A percentile compares a stretch with the other conserved stretches of the same genome.
These are phyloP conservation scores for Aulographum hederae DNA, from an alignment of 2,329 filamentous ascomycete species.

Conservation along the genomic window DNA sequence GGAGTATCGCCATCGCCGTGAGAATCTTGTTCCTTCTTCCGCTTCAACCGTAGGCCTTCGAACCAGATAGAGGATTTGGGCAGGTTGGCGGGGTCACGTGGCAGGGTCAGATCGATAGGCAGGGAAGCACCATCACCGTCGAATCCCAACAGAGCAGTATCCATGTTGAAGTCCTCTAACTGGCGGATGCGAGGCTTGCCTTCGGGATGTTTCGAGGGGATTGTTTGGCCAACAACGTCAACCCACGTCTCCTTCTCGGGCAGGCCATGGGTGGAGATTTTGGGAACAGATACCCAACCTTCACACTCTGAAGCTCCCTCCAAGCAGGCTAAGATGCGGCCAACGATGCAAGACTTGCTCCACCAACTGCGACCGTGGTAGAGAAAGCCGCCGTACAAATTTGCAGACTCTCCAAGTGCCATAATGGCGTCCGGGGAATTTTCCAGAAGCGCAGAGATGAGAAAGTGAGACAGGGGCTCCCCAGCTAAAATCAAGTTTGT, in stretches of 20 bases:
- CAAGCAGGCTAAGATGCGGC: conserved; percentile 30
- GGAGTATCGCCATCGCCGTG: not conserved
- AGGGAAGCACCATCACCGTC: conserved; percentile 8
- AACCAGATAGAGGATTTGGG: conserved; percentile 11
- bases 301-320: conserved; percentile 30
- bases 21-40: conserved; percentile 10
- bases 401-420: conserved; percentile 29
- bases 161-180: conserved; percentile 13
- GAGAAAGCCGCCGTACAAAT: conserved; percentile 36
- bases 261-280: conserved; percentile 17
- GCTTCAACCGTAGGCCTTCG: conserved; percentile 8
- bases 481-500: conserved; percentile 36
- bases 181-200: conserved; percentile 16
- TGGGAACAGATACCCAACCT: conserved; percentile 32
- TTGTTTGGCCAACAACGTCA: conserved; percentile 15
- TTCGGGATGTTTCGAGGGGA: not conserved
- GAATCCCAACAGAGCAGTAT: conserved; percentile 18
- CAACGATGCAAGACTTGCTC: conserved; percentile 37
- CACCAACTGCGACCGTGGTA: conserved; percentile 33
- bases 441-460: conserved; percentile 37
- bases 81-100: conserved; percentile 14
- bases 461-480: conserved; percentile 31
- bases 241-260: conserved; percentile 28
- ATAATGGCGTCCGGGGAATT: conserved; percentile 31
- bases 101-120: conserved; percentile 19